Conservation (phyloP, 2,329 filamentous ascomycete species). For the Cladosporium sp. region DNA sequence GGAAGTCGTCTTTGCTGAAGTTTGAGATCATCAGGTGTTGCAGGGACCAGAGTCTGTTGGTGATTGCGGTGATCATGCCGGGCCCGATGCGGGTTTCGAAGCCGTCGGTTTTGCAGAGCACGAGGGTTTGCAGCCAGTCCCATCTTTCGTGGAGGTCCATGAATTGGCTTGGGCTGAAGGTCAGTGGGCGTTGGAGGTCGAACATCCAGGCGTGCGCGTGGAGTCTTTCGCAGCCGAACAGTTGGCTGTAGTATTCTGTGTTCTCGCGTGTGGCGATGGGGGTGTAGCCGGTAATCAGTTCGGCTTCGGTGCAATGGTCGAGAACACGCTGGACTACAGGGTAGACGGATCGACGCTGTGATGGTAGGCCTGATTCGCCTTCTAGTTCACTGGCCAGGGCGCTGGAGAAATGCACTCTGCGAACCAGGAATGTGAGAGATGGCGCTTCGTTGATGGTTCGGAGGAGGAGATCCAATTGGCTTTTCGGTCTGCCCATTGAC, state of each 20-base stretch:
- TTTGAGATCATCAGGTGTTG: slow-evolving; percentile 52
- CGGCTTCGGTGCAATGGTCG: slow-evolving; percentile 55
- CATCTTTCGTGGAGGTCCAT: slow-evolving; percentile 49
- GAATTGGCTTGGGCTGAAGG: slow-evolving; percentile 50
- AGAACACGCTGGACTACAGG: slow-evolving; percentile 53
- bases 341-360: slow-evolving; percentile 43
- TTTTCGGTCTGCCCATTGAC: slow-evolving; percentile 34
- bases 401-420: slow-evolving; percentile 50
- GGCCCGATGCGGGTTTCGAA: slow-evolving; percentile 41
- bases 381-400: slow-evolving; percentile 38
- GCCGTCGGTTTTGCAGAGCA: slow-evolving; percentile 42
- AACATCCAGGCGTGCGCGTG: slow-evolving; percentile 56
- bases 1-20: slow-evolving; percentile 51
- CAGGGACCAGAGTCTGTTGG: slow-evolving; percentile 49
- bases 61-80: slow-evolving; percentile 50
- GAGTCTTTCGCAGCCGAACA: slow-evolving; percentile 43
- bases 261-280: slow-evolving; percentile 31
- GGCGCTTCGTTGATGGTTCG: slow-evolving; percentile 50
- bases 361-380: slow-evolving; percentile 28
- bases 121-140: slow-evolving; percentile 48
- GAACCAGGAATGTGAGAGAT: slow-evolving; percentile 48
- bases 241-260: slow-evolving; percentile 34
- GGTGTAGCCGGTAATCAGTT: slow-evolving; percentile 50
- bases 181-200: slow-evolving; percentile 24
- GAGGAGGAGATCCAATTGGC: slow-evolving; percentile 50